Base-by-base conservation (phyloP, 495 filamentous ascomycete genomes). In the Oidiodendron maius region DNA sequence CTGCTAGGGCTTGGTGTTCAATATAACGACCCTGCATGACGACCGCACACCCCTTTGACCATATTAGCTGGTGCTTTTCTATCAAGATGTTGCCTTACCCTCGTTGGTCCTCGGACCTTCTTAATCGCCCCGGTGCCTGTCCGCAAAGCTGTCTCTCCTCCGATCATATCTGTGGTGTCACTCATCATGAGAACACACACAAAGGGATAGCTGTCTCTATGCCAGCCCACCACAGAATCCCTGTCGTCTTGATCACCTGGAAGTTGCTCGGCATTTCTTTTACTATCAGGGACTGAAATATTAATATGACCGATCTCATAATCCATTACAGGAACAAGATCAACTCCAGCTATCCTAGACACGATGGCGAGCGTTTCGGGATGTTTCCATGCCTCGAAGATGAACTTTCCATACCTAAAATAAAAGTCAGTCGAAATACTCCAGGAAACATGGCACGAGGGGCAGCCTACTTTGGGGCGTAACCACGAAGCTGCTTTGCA, bases 181-280 rank as follows among this genome's bases (percentile, higher is more conserved):
- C 80, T 84, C 42, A 87, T 75, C 84, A 87, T 87, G 12, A 80
- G 71, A 32, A 89, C 83, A 55, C 84, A 87, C 17, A 89, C 84
- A 52, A 87, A 87, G 0, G 84, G 84, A 57, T 87, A 87, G 53
- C 80, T 82, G 55, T 89, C 84, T 24, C 66, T 79, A 62, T 89
- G 83, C 84, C 83, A 87, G 46, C 76, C 81, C 20, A 86, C 81
- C 40, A 87, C 78, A 20, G 64, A 60, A 59, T 79, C 72, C 42
- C 83, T 76, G 46, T 84, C 76, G 38, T 80, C 77, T n/a, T n/a
- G n/a, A 71, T 72, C 74, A 9, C 71, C 64, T 18, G 76, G 55
- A 32, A 44, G 35, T n/a, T 24, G 26, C 8, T 36, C 26, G 32
- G 70, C 72, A 44, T 77, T 66, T 5, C 50, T 61, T 21, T 57